A percentile compares a stretch with the other conserved stretches of the same genome.
These are phyloP conservation scores for Populus hybrid DNA, from an alignment of 441 rosid species.

Conservation along the genomic window DNA sequence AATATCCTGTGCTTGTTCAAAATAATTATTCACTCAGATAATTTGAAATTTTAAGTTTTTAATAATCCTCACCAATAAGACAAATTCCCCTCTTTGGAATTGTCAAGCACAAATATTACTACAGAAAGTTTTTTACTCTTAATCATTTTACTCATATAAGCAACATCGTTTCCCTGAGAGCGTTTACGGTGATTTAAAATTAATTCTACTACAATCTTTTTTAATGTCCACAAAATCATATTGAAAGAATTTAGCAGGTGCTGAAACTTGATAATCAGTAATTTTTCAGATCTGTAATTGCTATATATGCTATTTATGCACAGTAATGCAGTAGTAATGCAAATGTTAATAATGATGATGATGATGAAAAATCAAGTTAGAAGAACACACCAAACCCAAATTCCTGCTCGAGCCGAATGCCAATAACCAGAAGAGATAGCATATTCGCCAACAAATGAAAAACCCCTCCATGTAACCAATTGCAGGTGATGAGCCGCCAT, in stretches of 20 bases:
- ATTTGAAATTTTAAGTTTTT: background rate
- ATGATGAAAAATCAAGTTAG: background rate
- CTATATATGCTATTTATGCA: background rate
- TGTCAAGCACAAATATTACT: background rate
- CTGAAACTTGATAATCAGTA: background rate
- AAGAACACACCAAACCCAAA: slow-evolving; percentile 72
- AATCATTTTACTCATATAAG: background rate
- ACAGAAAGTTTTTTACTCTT: background rate
- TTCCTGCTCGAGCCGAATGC: slow-evolving; percentile 81
- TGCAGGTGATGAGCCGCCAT: slow-evolving; percentile 81
- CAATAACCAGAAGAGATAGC: slow-evolving; percentile 80
- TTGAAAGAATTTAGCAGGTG: background rate
- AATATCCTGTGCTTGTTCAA: background rate
- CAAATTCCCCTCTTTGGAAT: background rate
- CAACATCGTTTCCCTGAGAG: background rate
- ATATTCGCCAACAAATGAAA: slow-evolving; percentile 77
- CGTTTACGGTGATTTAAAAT: background rate
- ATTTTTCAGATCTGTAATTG: background rate
- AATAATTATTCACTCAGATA: background rate
- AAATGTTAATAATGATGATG: too few relatives aligned
- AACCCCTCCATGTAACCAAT: slow-evolving; percentile 88
- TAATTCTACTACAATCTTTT: too few relatives aligned
- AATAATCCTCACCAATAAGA: background rate
- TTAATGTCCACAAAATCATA: background rate
- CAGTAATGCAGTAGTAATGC: background rate